These are phyloP conservation scores for Solanum rostratum DNA, from an alignment of 257 asterid genomes.

Conservation along the genomic window DNA sequence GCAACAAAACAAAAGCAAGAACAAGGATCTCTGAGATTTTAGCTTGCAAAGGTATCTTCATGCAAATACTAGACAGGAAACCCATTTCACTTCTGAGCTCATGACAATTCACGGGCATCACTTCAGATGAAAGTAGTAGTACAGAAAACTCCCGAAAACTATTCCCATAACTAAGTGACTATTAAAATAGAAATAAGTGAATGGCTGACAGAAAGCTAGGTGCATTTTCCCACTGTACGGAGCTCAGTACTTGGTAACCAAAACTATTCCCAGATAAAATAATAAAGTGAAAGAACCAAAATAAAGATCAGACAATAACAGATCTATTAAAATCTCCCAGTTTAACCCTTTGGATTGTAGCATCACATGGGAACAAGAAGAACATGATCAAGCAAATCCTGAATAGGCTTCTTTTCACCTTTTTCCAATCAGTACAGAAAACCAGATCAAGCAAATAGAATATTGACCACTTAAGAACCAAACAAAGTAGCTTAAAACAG, in stretches of 20 bases:
- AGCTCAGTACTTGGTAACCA: background rate
- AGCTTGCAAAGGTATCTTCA: background rate
- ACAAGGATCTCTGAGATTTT: background rate
- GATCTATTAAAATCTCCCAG: background rate
- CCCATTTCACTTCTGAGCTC: background rate
- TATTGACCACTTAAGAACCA: background rate
- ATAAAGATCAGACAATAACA: background rate
- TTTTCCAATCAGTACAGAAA: background rate
- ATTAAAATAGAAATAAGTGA: background rate
- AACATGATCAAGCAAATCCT: background rate
- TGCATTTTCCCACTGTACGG: background rate
- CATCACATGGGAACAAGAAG: background rate
- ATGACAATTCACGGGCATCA: background rate
- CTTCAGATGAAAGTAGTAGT: background rate
- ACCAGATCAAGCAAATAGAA: background rate
- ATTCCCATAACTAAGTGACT: background rate
- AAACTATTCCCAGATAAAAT: background rate
- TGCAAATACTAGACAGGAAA: background rate
- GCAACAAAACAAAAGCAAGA: background rate
- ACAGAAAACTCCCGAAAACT: background rate
- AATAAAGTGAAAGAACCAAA: background rate
- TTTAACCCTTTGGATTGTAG: background rate
- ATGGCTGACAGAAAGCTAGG: background rate
- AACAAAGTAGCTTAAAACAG: background rate
- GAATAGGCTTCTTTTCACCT: background rate